Conservation (phyloP, 2,329 filamentous ascomycete genomes). For the Cladophialophora exuberans region DNA sequence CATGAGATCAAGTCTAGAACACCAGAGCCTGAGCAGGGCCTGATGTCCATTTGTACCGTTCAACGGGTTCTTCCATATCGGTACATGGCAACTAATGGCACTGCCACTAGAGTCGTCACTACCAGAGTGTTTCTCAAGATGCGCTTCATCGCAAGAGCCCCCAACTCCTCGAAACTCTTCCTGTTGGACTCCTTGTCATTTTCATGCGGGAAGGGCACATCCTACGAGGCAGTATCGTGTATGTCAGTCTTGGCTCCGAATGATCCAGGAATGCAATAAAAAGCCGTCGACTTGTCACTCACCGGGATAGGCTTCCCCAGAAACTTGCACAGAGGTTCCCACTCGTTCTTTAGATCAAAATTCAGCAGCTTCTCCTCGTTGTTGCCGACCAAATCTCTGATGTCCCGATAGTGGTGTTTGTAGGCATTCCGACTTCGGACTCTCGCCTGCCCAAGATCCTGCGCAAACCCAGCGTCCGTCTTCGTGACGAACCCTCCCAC, state of each 20-base stretch:
- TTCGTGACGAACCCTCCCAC: not conserved
- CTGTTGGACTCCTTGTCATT: not conserved
- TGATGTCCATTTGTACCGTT: too few relatives aligned
- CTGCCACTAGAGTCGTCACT: too few relatives aligned
- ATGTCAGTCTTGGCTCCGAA: not conserved
- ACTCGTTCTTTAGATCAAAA: not conserved
- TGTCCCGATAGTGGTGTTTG: not conserved
- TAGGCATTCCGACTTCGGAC: not conserved
- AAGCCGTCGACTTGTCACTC: too few relatives aligned
- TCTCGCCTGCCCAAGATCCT: not conserved
- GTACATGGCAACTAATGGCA: too few relatives aligned
- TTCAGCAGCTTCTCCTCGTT: not conserved
- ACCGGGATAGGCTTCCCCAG: not conserved
- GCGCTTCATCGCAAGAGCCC: not conserved
- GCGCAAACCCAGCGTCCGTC: not conserved
- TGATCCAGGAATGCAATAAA: not conserved
- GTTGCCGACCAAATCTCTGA: not conserved
- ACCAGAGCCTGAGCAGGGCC: too few relatives aligned
- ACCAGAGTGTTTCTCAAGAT: not conserved
- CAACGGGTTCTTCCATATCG: too few relatives aligned
- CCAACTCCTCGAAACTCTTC: not conserved
- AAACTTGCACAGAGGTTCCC: not conserved
- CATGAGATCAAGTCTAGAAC: too few relatives aligned
- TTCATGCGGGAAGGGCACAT: not conserved
- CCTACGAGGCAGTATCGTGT: not conserved